Conservation (phyloP, 78 protist species). For the Isochrysis galbana region DNA sequence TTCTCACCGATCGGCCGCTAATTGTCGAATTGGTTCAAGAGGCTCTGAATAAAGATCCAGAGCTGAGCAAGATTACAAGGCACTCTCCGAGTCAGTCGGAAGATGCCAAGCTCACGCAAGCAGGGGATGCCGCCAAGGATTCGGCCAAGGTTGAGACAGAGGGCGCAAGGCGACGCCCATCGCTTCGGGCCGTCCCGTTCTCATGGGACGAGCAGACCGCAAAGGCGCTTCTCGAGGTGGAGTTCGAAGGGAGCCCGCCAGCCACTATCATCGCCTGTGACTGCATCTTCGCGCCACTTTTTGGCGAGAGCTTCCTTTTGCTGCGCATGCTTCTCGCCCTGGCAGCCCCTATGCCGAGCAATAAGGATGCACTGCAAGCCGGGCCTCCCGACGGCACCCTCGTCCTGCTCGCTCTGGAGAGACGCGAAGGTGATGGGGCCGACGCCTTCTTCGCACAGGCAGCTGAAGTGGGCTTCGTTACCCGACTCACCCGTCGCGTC, state of each 20-base stretch:
- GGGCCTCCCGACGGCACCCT: no score
- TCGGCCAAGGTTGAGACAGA: no score
- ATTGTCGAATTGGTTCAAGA: neutral
- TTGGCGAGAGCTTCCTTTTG: neutral
- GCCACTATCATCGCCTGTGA: neutral
- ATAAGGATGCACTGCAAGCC: no score
- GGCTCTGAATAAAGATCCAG: no score
- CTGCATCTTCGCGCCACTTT: neutral
- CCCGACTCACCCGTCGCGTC: neutral
- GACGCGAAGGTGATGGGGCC: neutral
- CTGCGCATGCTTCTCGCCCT: neutral
- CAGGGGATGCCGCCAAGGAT: no score
- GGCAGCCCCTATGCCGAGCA: neutral
- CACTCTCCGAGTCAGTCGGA: no score
- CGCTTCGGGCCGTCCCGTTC: neutral
- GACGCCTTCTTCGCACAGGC: neutral
- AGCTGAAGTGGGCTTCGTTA: neutral
- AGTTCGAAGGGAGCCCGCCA: neutral
- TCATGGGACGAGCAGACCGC: neutral
- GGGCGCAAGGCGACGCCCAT: neutral
- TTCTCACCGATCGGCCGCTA: neutral
- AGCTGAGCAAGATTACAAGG: no score
- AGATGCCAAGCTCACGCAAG: no score
- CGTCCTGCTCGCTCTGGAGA: neutral
- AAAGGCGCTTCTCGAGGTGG: neutral